Percentiles rank a stretch among this genome's conserved stretches.
Evolutionary conservation across 306 rosid genomes (phyloP).

Genomic region (Delonix regia): DNA sequence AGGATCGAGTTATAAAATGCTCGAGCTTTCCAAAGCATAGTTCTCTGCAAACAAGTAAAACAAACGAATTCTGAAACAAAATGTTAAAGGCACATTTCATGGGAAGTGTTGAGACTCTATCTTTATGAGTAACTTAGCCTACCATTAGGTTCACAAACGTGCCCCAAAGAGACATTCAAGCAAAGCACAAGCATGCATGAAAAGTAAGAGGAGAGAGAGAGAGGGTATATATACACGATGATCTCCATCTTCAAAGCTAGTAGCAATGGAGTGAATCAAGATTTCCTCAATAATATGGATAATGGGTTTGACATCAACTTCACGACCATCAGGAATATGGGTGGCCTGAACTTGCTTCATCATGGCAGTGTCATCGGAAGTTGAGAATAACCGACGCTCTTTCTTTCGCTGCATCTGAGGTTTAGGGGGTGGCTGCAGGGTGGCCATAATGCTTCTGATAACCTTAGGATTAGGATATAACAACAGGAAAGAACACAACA

Average conservation of each 20-base stretch:
- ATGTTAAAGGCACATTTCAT: too few species aligned
- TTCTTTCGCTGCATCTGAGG: conserved; percentile 38
- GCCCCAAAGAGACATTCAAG: too few species aligned
- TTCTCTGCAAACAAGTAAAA: too few species aligned
- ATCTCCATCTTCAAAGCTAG: conserved; percentile 42
- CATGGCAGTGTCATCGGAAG: conserved; percentile 73
- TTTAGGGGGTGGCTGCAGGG: neutral
- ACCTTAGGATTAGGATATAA: neutral
- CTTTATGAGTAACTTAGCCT: too few species aligned
- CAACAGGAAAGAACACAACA: neutral
- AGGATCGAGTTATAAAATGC: too few species aligned
- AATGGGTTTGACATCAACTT: conserved; percentile 66
- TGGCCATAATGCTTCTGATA: conserved; percentile 49
- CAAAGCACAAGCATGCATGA: neutral
- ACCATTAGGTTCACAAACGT: too few species aligned
- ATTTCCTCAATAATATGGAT: conserved; percentile 60
- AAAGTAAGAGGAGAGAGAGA: neutral
- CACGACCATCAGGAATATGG: conserved; percentile 67
- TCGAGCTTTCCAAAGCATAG: too few species aligned
- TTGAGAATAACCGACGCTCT: conserved; percentile 52
- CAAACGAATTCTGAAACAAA: neutral
- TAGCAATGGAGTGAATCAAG: conserved; percentile 48
- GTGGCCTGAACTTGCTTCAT: conserved; percentile 73
- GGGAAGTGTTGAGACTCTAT: too few species aligned
- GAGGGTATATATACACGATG: conserved; percentile 25